Base-by-base conservation (phyloP, 2,329 filamentous ascomycete species). In the Fusarium tricinctum region DNA sequence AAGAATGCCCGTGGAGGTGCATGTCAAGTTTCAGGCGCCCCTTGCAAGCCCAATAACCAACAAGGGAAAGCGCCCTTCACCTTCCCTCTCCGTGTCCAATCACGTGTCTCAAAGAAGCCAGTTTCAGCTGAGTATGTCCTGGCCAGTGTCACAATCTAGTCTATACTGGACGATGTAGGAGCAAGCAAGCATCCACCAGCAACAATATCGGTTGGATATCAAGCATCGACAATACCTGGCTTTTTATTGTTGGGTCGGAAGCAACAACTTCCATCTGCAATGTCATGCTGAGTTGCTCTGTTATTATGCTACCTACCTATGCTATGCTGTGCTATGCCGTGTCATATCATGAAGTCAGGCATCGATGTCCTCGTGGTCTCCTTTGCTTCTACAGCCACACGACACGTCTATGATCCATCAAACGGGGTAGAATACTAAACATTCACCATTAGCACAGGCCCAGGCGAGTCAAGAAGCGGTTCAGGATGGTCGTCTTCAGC, bases 91-190 rank as follows among this genome's bases (percentile, higher is more conserved):
- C 10, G 9, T 4, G n/a, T 12, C 70, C 71, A 73, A 73, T 72
- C 71, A 70, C 45, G 56, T 63, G 47, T 30, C 58, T 20, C 22
- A 8, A 15, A 58, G 12, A 42, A 43, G 22, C 42, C 51, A 58
- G 53, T 69, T 63, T 73, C 71, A 73, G 71, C 71, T 73, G 71
- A 54, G 63, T 52, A 33, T 53, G 58, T 66, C 63, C 64, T 58
- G 50, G 33, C 55, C 52, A 59, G 52, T 46, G 59, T 67, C 53
- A 70, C 60, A 69, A 57, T 59, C 26, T 23, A 55, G 53, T 48
- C 62, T 62, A 19, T 28, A 58, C 22, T 50, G 43, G 53, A 55
- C 39, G 66, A 67, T 55, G 52, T 38, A 46, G 46, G 14, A 33
- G 20, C 22, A 38, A 35, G 33, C 28, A 32, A 60, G 55, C 63